Percentiles rank a stretch among this genome's conserved stretches.
Evolutionary conservation across 2,329 filamentous ascomycete species (phyloP).

Genomic region (Clonostachys byssicola): DNA sequence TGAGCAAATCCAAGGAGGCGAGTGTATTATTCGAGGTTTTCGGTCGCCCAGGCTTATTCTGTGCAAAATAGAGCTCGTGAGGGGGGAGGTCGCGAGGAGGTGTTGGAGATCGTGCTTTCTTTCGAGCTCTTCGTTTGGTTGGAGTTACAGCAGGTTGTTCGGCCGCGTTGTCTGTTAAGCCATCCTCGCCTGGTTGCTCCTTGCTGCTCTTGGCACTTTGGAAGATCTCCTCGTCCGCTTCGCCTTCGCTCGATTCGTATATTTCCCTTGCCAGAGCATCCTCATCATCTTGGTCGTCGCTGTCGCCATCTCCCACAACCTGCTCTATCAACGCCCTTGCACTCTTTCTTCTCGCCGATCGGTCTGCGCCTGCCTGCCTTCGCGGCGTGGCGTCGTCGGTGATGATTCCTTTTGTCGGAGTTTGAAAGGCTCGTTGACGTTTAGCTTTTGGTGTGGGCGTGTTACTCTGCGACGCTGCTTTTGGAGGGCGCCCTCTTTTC

Average conservation of each 20-base stretch:
- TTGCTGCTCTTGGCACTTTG: conserved; percentile 11
- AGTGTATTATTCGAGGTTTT: conserved; percentile 89
- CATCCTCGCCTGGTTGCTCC: conserved; percentile 9
- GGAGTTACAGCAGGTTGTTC: conserved; percentile 11
- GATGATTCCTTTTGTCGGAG: conserved; percentile 25
- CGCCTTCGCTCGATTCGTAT: conserved; percentile 51
- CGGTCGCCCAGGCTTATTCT: conserved; percentile 75
- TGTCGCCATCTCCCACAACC: conserved; percentile 57
- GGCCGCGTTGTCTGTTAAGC: conserved; percentile 24
- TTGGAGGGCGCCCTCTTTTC: conserved; percentile 23
- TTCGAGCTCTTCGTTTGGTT: conserved; percentile 12
- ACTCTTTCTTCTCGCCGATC: conserved; percentile 84
- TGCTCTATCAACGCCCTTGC: conserved; percentile 72
- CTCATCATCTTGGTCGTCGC: conserved; percentile 69
- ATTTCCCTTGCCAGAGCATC: conserved; percentile 68
- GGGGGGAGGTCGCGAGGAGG: conserved; percentile 78
- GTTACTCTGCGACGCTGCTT: conserved; percentile 16
- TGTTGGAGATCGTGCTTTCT: conserved; percentile 60
- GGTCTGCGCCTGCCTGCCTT: conserved; percentile 65
- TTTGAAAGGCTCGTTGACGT: conserved; percentile 24
- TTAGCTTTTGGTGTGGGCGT: conserved; percentile 30
- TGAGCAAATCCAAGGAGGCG: conserved; percentile 69
- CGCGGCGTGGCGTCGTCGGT: conserved; percentile 51
- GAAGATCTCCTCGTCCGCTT: conserved; percentile 29
- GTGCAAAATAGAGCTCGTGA: conserved; percentile 90